Conservation (phyloP, 257 asterid species). For the Solanum bukasovii region DNA sequence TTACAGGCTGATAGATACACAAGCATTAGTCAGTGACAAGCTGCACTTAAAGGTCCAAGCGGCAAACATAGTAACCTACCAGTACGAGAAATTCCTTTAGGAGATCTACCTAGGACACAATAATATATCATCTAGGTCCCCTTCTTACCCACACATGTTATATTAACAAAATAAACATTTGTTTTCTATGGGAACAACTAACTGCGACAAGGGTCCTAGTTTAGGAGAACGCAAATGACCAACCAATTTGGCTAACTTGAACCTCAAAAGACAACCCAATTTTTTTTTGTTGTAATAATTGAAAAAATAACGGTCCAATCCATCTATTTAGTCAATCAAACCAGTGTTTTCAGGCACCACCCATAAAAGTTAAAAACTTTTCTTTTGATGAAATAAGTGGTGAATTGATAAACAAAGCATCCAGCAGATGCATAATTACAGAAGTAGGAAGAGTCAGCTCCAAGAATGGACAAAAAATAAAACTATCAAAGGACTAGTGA, state of each 20-base stretch:
- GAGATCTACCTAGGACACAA: neutral
- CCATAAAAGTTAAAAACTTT: neutral
- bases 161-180: neutral
- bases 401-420: neutral
- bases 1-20: neutral
- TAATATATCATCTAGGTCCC: neutral
- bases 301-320: neutral
- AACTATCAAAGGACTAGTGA: neutral
- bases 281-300: neutral
- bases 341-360: neutral
- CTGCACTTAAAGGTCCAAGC: neutral
- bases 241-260: neutral
- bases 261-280: neutral
- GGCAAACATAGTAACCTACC: neutral
- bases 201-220: neutral
- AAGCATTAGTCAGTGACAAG: neutral
- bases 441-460: neutral
- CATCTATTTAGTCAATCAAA: neutral
- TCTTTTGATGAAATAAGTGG: neutral
- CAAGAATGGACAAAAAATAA: neutral
- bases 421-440: neutral
- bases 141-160: neutral
- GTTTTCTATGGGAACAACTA: neutral
- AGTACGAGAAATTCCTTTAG: neutral
- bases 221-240: neutral